Conservation (phyloP, 805 yeast species). For the Starmerella powellii region DNA sequence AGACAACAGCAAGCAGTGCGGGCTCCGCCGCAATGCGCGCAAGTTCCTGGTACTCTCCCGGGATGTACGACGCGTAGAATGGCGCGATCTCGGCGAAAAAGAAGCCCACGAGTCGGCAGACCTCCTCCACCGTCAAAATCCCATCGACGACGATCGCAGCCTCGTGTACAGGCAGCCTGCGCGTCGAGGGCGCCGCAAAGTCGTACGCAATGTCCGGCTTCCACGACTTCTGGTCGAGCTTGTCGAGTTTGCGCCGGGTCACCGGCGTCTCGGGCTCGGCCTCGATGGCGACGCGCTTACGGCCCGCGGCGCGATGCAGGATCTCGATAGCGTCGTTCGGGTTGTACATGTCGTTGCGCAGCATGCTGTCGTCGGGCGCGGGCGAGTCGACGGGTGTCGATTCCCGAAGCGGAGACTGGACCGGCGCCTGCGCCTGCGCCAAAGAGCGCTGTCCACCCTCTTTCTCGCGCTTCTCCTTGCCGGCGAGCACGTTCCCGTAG, state of each 20-base stretch:
- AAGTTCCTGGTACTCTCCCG: constrained; percentile 8
- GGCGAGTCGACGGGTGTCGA: neutral
- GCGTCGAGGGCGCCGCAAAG: neutral
- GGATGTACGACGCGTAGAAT: constrained; percentile 6
- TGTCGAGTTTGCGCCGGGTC: neutral
- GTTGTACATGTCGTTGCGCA: constrained; percentile 2
- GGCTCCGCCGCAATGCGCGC: constrained; percentile 9
- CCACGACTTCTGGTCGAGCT: neutral
- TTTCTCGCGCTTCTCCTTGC: constrained; percentile 2
- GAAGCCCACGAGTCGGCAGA: constrained; percentile 3
- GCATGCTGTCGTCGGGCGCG: constrained; percentile 1
- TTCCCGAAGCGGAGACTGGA: neutral
- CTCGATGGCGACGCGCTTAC: no score
- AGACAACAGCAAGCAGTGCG: constrained; percentile 8
- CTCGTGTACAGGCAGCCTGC: constrained; percentile 1
- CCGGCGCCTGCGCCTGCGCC: neutral
- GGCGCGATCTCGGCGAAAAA: constrained; percentile 11
- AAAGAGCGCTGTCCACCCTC: neutral
- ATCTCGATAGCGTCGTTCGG: constrained; percentile 6
- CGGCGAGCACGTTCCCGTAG: constrained; percentile 7
- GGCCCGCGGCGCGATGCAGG: neutral
- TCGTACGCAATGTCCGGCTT: neutral
- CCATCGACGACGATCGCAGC: constrained; percentile 8
- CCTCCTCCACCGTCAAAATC: constrained; percentile 7
- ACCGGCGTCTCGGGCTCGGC: neutral